phyloP scores from a whole-genome alignment of 2,329 filamentous ascomycete species.

The Ascochyta pisi region DNA sequence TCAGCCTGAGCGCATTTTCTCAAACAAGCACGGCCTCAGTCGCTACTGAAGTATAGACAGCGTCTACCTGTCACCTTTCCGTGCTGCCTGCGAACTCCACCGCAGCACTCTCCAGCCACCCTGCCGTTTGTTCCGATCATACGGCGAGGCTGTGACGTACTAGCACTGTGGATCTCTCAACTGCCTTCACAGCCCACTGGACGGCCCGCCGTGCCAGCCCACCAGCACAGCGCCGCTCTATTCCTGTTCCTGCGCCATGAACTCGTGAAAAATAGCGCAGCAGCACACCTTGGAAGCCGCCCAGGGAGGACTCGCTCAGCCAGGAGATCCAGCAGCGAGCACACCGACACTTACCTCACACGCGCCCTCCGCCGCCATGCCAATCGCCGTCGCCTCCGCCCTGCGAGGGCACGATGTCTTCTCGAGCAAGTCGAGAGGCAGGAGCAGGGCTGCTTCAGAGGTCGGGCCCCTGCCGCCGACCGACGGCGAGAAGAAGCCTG shows the following conservation, averaged over 20 bases:
- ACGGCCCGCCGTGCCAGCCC: conserved; percentile 25
- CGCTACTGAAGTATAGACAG: conserved; percentile 20
- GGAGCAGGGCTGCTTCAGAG: conserved; percentile 44
- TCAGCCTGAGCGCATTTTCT: conserved; percentile 21
- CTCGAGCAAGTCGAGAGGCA: conserved; percentile 38
- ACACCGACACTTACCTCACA: conserved; percentile 11
- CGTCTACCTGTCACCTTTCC: conserved; percentile 8
- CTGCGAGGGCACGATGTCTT: conserved; percentile 40
- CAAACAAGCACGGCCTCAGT: conserved; percentile 25
- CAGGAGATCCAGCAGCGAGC: conserved; percentile 8
- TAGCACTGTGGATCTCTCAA: conserved; percentile 21
- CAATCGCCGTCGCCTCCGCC: conserved; percentile 41
- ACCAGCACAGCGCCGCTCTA: conserved; percentile 21
- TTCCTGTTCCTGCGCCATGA: conserved; percentile 29
- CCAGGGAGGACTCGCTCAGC: conserved; percentile 11
- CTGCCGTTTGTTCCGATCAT: conserved; percentile 23
- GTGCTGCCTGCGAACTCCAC: conserved; percentile 12
- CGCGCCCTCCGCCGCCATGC: conserved; percentile 34
- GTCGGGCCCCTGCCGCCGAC: conserved; percentile 32
- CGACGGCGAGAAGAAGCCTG: conserved; percentile 23
- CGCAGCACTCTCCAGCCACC: conserved; percentile 11
- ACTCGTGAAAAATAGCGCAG: conserved; percentile 19
- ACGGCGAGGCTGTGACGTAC: conserved; percentile 33
- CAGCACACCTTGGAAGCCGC: conserved; percentile 11
- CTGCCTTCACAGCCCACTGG: conserved; percentile 21